These are phyloP conservation scores for Lasiosphaeria ovina DNA, from an alignment of 495 filamentous ascomycete species.

Conservation along the genomic window DNA sequence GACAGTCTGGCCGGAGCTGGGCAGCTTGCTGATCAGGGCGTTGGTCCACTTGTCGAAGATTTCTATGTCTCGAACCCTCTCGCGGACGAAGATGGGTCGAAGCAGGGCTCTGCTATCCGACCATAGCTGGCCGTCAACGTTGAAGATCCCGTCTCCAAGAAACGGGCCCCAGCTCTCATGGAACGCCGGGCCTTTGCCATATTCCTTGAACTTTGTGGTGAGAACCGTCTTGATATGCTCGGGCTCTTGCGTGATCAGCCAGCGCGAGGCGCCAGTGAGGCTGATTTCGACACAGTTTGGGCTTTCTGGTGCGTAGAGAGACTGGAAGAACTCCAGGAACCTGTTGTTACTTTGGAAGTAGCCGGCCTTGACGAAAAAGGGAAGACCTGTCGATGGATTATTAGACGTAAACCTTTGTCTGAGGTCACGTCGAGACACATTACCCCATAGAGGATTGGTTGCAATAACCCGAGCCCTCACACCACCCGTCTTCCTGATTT, in stretches of 20 bases:
- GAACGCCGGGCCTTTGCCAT: slow-evolving; percentile 54
- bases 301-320: slow-evolving; percentile 36
- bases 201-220: slow-evolving; percentile 55
- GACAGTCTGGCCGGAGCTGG: slow-evolving; percentile 40
- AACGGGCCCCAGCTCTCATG: slow-evolving; percentile 52
- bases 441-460: slow-evolving; percentile 26
- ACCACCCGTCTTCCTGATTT: slow-evolving; percentile 21
- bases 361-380: slow-evolving; percentile 19
- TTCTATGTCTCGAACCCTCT: slow-evolving; percentile 43
- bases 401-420: not conserved
- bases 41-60: slow-evolving; percentile 53
- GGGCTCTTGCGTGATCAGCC: slow-evolving; percentile 52
- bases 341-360: slow-evolving; percentile 32
- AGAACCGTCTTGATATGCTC: slow-evolving; percentile 59
- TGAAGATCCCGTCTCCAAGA: slow-evolving; percentile 59
- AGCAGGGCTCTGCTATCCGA: slow-evolving; percentile 52
- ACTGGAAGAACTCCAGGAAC: slow-evolving; percentile 32
- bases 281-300: slow-evolving; percentile 40
- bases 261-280: slow-evolving; percentile 33
- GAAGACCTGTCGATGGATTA: slow-evolving; percentile 13
- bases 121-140: slow-evolving; percentile 56
- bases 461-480: slow-evolving; percentile 23
- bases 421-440: not conserved
- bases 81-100: slow-evolving; percentile 58
- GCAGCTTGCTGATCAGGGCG: slow-evolving; percentile 41